Conservation (phyloP, 768 basidiomycete species). For the Kwoniella europaea region DNA sequence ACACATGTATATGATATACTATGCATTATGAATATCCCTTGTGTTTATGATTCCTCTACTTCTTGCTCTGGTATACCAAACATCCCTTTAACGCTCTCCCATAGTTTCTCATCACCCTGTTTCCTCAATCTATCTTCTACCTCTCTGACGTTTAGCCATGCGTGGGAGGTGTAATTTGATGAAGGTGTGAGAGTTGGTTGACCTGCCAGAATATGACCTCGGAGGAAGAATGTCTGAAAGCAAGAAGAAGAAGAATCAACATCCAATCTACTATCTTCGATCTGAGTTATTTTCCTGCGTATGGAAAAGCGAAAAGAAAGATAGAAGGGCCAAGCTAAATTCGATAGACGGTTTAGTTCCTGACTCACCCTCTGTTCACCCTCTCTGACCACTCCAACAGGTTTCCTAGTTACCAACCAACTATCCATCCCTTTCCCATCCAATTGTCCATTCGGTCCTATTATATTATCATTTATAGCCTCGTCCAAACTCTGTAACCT, state of each 20-base stretch:
- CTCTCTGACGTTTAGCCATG: constrained; percentile 94
- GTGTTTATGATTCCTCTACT: constrained; percentile 1
- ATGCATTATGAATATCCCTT: neutral
- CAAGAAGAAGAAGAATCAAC: too few species aligned
- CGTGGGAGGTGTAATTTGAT: constrained; percentile 70
- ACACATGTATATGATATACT: neutral
- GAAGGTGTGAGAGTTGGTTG: constrained; percentile 70
- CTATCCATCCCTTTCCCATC: constrained; percentile 86
- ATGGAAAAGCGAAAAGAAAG: constrained; percentile 62
- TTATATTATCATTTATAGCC: constrained; percentile 75
- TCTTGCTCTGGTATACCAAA: constrained; percentile 32
- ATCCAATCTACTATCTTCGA: too few species aligned
- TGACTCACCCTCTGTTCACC: constrained; percentile 38
- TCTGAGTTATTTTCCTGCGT: too few species aligned
- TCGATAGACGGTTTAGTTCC: too few species aligned
- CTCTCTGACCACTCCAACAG: constrained; percentile 73
- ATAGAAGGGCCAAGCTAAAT: neutral
- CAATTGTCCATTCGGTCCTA: constrained; percentile 60
- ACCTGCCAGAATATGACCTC: constrained; percentile 89
- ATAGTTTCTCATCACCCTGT: constrained; percentile 41
- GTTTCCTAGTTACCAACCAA: constrained; percentile 90
- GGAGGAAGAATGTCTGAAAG: constrained; percentile 88
- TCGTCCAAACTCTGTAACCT: constrained; percentile 76
- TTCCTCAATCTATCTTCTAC: constrained; percentile 62
- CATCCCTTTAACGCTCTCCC: constrained; percentile 43